A percentile compares a stretch with the other conserved stretches of the same genome.
phyloP scores from a whole-genome alignment of 169 alveolate genomes.

The Plasmodium relictum region DNA sequence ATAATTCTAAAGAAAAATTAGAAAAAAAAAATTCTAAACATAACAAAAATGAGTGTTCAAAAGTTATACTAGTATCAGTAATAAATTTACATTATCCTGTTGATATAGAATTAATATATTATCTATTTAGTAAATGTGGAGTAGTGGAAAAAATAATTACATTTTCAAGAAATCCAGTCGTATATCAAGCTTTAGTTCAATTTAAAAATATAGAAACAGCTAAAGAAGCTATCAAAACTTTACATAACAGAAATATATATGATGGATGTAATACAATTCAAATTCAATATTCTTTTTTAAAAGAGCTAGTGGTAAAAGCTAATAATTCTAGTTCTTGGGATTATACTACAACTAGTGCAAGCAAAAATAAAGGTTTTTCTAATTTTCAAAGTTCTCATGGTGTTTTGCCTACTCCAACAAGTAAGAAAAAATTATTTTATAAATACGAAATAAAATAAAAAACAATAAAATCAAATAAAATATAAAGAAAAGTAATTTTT shows the following conservation, averaged over 20 bases:
- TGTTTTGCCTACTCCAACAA: constrained; percentile 63
- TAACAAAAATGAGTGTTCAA: constrained; percentile 56
- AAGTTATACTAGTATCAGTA: constrained; percentile 81
- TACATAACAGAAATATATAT: constrained; percentile 81
- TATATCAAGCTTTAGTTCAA: constrained; percentile 84
- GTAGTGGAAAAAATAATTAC: constrained; percentile 80
- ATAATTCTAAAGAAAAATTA: not conserved
- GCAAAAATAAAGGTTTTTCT: constrained; percentile 13
- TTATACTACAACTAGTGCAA: constrained; percentile 65
- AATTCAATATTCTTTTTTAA: constrained; percentile 78
- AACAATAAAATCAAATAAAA: not conserved
- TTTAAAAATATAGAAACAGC: constrained; percentile 77
- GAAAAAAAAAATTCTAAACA: constrained; percentile 31
- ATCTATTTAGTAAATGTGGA: constrained; percentile 82
- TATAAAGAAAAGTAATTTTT: not conserved
- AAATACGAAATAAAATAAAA: not conserved
- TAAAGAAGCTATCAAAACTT: constrained; percentile 78
- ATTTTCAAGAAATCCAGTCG: constrained; percentile 77
- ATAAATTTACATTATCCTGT: constrained; percentile 82
- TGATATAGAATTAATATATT: constrained; percentile 83
- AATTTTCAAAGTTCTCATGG: constrained; percentile 44
- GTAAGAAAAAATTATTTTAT: constrained; percentile 18
- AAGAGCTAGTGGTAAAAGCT: constrained; percentile 78
- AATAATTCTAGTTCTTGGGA: constrained; percentile 82
- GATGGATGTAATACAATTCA: constrained; percentile 84